Evolutionary conservation across 495 filamentous ascomycete species (phyloP), one percentile per base, ranked within the genome.

Genomic region (Staphylotrichum longicolle): DNA sequence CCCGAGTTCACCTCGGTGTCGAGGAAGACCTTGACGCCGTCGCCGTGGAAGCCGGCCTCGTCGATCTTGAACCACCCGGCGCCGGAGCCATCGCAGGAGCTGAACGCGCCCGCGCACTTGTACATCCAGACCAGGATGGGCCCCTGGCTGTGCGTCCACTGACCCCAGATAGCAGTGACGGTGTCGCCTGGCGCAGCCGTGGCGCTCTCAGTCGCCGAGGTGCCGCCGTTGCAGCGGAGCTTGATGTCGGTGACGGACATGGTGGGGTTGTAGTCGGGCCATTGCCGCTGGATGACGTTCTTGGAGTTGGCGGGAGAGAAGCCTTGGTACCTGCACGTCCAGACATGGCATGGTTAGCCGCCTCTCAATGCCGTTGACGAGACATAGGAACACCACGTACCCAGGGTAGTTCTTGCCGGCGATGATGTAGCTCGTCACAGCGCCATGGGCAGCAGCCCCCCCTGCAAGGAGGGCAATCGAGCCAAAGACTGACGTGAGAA

Each of bases 31-130:
- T 14, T 42, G 12, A 7, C 14, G 54, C 54, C 54, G 41, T 56
- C 54, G 41, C 54, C 54, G 54, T 15, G 15, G 35, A 83, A 78
- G 45, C 81, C 81, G 60, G 72, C 74, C 69, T 84, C 77, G 65
- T 85, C 83, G 57, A 85, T 85, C 77, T 85, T 85, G 74, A 84
- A 85, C 83, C 83, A 85, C 45, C 73, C 71, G 30, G 71, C 70
- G 33, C 71, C 68, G 33, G 72, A 76, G 33, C 81, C 76, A 61
- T 83, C 77, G 67, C 78, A 80, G 44, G 74, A 68, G 12, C 60
- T 67, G 66, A 83, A 83, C 30, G 70, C 71, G 46, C 71, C 74
- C n/a, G 75, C 63, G 67, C 83, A 84, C 54, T 75, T 71, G 67
- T 82, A 80, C 70, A 85, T 70, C 77, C 81, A 85, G 6, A 80